Conservation (phyloP, 768 basidiomycete species). For the Cyclocybe cylindracea region DNA sequence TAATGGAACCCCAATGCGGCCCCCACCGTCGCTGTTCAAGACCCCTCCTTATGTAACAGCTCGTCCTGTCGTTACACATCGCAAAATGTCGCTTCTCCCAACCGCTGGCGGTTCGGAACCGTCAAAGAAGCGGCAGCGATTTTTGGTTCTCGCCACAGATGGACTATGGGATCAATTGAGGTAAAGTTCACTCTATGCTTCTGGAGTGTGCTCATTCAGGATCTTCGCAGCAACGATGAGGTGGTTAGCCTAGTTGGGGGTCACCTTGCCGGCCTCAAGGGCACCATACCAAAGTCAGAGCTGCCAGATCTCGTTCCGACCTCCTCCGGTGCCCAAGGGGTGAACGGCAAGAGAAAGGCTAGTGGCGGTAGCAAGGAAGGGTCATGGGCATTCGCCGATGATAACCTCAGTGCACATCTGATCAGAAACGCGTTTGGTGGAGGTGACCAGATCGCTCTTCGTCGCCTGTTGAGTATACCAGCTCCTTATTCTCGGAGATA, state of each 20-base stretch:
- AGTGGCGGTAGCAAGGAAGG: constrained; percentile 38
- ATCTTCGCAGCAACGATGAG: constrained; percentile 65
- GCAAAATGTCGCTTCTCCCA: constrained; percentile 59
- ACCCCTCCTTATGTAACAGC: constrained; percentile 95
- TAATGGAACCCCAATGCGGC: constrained; percentile 58
- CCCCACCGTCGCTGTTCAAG: constrained; percentile 63
- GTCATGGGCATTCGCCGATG: constrained; percentile 79
- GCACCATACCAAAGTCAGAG: constrained; percentile 57
- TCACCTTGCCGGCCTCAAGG: constrained; percentile 71
- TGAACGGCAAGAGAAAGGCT: constrained; percentile 64
- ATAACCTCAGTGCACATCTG: constrained; percentile 78
- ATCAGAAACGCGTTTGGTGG: constrained; percentile 95
- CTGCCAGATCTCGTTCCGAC: constrained; percentile 60
- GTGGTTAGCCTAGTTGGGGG: constrained; percentile 87
- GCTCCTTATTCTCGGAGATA: constrained; percentile 74
- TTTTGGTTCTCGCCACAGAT: constrained; percentile 90
- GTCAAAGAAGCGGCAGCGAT: constrained; percentile 51
- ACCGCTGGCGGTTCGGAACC: constrained; percentile 18
- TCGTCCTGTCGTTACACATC: constrained; percentile 78
- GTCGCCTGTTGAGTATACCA: constrained; percentile 77
- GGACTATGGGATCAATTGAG: constrained; percentile 74
- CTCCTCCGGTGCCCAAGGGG: constrained; percentile 48
- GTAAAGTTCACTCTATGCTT: constrained; percentile 20
- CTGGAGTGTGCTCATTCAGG: background rate
- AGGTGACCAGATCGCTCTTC: constrained; percentile 58